Evolutionary conservation across 257 asterid species (phyloP).

Genomic region (Nyctanthes arbortristis): DNA sequence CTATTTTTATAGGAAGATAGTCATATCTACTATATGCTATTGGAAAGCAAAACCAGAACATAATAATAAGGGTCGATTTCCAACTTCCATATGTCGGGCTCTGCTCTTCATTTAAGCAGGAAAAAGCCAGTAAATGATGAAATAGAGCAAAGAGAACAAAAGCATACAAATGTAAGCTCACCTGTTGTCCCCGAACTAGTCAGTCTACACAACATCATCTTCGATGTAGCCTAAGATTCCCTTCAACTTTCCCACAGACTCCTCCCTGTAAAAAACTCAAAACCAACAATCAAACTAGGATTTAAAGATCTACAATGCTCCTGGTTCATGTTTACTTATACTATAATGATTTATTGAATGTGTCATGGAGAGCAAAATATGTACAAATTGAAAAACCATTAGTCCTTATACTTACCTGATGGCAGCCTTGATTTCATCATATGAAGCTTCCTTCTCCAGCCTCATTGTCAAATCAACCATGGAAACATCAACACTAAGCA

Average conservation of each 20-base stretch:
- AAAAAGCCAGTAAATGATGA: too few relatives aligned
- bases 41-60: background rate
- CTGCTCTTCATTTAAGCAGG: too few relatives aligned
- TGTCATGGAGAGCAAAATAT: background rate
- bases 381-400: background rate
- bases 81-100: background rate
- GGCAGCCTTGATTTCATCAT: constrained; percentile 81
- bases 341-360: background rate
- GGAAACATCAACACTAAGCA: constrained; percentile 87
- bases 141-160: too few relatives aligned
- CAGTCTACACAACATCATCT: constrained; percentile 89
- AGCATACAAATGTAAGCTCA: too few relatives aligned
- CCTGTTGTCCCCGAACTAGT: constrained; percentile 89
- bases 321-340: background rate
- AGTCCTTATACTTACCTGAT: constrained; percentile 75
- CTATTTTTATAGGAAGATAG: too few relatives aligned
- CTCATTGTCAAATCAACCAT: constrained; percentile 85
- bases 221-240: constrained; percentile 92
- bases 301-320: background rate
- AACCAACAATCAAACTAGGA: background rate
- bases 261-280: constrained; percentile 53
- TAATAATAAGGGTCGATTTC: too few relatives aligned
- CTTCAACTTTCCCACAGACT: constrained; percentile 73
- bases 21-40: background rate
- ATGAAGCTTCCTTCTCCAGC: constrained; percentile 67